Evolutionary conservation across 2,329 filamentous ascomycete genomes (phyloP), one percentile per base, ranked within the genome.

Genomic region (Scedosporium minutisporum): DNA sequence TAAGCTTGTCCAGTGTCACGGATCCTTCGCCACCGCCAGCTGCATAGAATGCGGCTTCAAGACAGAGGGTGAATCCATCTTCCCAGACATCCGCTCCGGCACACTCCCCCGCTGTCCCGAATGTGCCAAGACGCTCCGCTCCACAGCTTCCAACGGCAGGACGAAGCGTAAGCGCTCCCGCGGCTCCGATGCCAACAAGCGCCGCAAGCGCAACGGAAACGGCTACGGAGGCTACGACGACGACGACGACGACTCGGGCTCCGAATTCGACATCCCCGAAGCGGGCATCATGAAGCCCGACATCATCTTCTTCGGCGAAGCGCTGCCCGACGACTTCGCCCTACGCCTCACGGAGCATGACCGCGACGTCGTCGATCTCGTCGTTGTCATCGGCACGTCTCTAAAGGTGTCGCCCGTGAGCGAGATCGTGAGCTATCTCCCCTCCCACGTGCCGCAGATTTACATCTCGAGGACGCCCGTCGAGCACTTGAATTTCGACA

Each of bases 281-380:
- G 83, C 86, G 2, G 91, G 90, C 63, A 86, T 96, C 71, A 96
- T 96, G 91, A 96, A 90, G 81, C 95, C 95, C 7, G 93, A 97
- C 76, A 97, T 99, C 71, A 97, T 91, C 57, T 97, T 99, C 78
- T 97, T 97, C 70, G 93, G 93, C 68, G 95, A 99, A 76, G 82
- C 87, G 60, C 86, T 99, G 1, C 93, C 93, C 0, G 86, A 90
- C 68, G 84, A 86, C 67, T 99, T 99, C 75, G 89, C 89, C 63
- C 80, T 85, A 59, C 88, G 93, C 6, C 83, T 97, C 14, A 86
- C 90, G n/a, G 82, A 90, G 64, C 83, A 91, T 68, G 95, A 99
- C 74, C 86, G 86, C 64, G 85, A 91, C 66, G 80, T 84, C 63
- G 90, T 90, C 1, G 95, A 99, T 72, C 82, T 99, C 16, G 90